Evolutionary conservation across 2,329 filamentous ascomycete species (phyloP), one percentile per base, ranked within the genome.

Genomic region (Aspergillus piperis): DNA sequence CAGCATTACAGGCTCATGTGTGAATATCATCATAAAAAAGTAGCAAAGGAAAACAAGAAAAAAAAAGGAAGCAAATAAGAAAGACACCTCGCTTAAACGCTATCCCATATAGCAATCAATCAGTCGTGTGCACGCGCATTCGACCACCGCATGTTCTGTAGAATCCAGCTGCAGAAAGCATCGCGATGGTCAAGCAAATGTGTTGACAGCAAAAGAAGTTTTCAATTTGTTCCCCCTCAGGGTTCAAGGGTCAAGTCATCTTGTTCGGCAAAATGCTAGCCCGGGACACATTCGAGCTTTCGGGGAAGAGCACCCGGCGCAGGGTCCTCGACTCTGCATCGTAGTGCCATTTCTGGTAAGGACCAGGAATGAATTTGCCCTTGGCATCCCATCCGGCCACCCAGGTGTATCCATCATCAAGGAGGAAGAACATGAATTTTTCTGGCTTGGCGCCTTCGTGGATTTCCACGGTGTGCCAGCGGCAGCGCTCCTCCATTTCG

Each of bases 341-440:
- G 49, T 80, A 71, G 62, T 74, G 77, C 80, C 80, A 83, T 50
- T 80, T 78, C 57, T 79, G 78, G 65, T 82, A 83, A 3, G 80
- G 80, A 1, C 80, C 81, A 3, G 79, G 79, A 47, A 83, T 78
- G 68, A 83, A 83, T n/a, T 72, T 75, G 57, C 80, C 81, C 42
- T 81, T 70, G 21, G 75, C 71, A 64, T 83, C 80, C 80, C 80
- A 83, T 62, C 78, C 81, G 41, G 80, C 75, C 39, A 83, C 80
- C 80, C 80, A 83, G 56, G 78, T 75, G 49, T 78, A 67, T 38
- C 77, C 80, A 52, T 83, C 78, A 58, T 83, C 81, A 27, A 83
- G 76, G 11, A 73, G 76, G 71, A 83, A 83, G 71, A 83, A 83
- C 58, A 78, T 72, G 17, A 77, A 75, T 62, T 73, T 69, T 54